Evolutionary conservation across 2,329 filamentous ascomycete genomes (phyloP), one percentile per base, ranked within the genome.

Genomic region (Harringtonia lauricola): DNA sequence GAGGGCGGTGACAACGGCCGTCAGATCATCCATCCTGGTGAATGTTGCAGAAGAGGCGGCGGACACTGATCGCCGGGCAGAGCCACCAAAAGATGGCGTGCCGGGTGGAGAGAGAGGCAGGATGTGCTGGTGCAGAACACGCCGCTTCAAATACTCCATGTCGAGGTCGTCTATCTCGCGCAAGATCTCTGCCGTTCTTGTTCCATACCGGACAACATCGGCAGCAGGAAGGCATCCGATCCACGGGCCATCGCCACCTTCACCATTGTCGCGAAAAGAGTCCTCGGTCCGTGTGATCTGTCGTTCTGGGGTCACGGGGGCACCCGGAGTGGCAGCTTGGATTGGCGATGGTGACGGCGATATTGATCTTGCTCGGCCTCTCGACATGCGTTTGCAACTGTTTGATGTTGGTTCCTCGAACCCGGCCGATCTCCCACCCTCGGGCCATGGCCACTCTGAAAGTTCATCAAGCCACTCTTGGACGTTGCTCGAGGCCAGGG

Each of bases 1-100:
- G 29, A 90, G 94, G 24, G 89, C 86, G 1, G 92, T 95, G 45
- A 96, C 76, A 38, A 96, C 74, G 21, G 90, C 86, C 9, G 87
- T 89, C 55, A 95, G 79, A 60, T 96, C 92, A 54, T 92, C 88
- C 69, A 96, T 77, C 48, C 75, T 80, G 49, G 74, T 76, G 60
- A 85, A 85, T 35, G 68, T 65, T 1, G 22, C 8, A 26, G 64
- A 63, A 59, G 56, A 65, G 5, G 52, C 65, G 52, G 57, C 67
- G 56, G 58, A 62, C 54, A 59, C 51, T 12, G 64, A 59, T 17
- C 57, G 57, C 39, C 59, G 66, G 2, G 36, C n/a, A 1, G 28
- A 4, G 2, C 36, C 43, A 4, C 35, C 45, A 2, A 42, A 14
- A 2, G 39, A 29, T 12, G 70, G 69, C 12, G 64, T 70, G 8